Base-by-base conservation (phyloP, 2,329 filamentous ascomycete genomes). In the Trichophyton mentagrophytes region DNA sequence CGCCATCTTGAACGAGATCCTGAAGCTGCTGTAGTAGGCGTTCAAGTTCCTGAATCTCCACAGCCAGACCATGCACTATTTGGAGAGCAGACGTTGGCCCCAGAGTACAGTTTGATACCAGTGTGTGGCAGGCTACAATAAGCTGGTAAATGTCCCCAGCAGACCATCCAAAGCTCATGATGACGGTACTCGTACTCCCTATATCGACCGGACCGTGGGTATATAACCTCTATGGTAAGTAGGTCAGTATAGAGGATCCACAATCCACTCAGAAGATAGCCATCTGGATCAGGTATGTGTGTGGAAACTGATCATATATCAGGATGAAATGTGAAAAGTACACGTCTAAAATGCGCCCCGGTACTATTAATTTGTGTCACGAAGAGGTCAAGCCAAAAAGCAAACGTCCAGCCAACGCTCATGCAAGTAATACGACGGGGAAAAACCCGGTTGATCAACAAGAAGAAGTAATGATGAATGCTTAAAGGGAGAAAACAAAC, bases 91-190 rank as follows among this genome's bases (percentile, higher is more conserved):
- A 61, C 15, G 62, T 60, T 22, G 61, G 62, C 27, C 63, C 63
- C 3, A 62, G 53, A 15, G 53, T 60, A 47, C 60, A 62, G 42
- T 62, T 65, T 7, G 61, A 61, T 20, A 62, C 58, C 30, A 65
- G 30, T 47, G 33, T 55, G 57, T 60, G 61, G 62, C 60, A 64
- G 40, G 58, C 58, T 13, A 36, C 62, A 55, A 65, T 57, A n/a
- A 64, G 62, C 20, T 59, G 59, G 59, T 61, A 61, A 38, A 64
- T 59, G 33, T 64, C 63, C n/a, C 57, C 49, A 44, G 63, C 59
- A 30, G 63, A 65, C 61, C 62, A 64, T 15, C 62, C 62, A 55
- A 65, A 65, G 60, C 62, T 64, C 62, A 65, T 65, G 38, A 59
- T 40, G 61, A n/a, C 20, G 36, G 6, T 20, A 17, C 2, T 53